Conservation (phyloP, 2,329 filamentous ascomycete genomes). For the Monosporascus sp. region DNA sequence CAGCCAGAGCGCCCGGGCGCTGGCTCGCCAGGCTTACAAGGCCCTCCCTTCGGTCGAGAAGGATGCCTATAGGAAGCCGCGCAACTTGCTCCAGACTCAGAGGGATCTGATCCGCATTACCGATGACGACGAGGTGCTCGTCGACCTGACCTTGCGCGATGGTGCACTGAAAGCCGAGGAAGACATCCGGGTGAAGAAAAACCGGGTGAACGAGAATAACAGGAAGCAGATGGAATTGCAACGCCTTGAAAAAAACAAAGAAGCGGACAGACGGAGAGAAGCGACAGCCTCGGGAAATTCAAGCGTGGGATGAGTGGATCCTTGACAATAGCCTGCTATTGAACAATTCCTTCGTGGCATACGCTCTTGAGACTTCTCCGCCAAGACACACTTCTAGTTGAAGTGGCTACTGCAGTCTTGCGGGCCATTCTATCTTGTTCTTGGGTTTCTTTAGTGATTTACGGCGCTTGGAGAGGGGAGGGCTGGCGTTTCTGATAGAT, state of each 20-base stretch:
- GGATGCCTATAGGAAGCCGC: not conserved
- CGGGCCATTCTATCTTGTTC: no score
- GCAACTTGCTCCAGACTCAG: not conserved
- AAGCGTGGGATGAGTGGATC: no score
- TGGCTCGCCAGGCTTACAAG: not conserved
- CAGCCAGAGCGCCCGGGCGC: slow-evolving; percentile 3
- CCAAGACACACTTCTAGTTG: no score
- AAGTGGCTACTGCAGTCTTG: no score
- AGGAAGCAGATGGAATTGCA: not conserved
- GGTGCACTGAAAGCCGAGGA: slow-evolving; percentile 3
- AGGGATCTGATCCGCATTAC: slow-evolving; percentile 1
- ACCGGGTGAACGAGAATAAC: not conserved
- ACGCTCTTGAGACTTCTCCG: no score
- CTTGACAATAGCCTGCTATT: no score
- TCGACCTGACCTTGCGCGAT: not conserved
- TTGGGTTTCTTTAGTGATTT: no score
- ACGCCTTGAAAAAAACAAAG: not conserved
- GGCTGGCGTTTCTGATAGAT: no score
- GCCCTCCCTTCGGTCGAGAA: not conserved
- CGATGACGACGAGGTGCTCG: slow-evolving; percentile 1
- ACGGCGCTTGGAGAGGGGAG: no score
- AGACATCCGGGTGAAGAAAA: not conserved
- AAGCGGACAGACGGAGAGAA: no score
- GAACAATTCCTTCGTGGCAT: no score
- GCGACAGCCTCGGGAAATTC: no score